phyloP scores from a whole-genome alignment of 2,329 filamentous ascomycete genomes.

The Kalmusia sp. region DNA sequence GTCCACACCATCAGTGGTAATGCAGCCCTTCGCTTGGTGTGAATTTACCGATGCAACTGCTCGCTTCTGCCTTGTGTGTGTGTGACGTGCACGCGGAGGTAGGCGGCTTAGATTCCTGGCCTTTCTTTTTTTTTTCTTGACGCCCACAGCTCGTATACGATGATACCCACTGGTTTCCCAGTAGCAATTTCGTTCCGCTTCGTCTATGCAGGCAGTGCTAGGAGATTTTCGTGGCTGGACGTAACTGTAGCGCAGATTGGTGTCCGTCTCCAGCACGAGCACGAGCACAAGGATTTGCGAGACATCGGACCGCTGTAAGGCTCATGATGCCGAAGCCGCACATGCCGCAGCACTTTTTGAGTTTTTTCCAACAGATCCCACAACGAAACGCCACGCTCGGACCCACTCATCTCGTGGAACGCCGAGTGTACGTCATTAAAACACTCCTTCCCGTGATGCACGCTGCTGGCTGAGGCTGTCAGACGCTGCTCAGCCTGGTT shows the following conservation, averaged over 20 bases:
- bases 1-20: conserved; percentile 26
- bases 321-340: conserved; percentile 18
- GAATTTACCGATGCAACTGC: conserved; percentile 24
- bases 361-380: conserved; percentile 28
- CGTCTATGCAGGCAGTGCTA: neutral
- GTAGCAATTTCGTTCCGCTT: no score
- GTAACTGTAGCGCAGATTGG: neutral
- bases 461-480: conserved; percentile 42
- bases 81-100: conserved; percentile 19
- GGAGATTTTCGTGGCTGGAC: neutral
- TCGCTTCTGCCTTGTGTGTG: conserved; percentile 19
- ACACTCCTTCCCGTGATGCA: conserved; percentile 38
- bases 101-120: conserved; percentile 15
- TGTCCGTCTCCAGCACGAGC: neutral
- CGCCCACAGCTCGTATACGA: conserved; percentile 6
- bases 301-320: conserved; percentile 10
- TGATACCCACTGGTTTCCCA: neutral
- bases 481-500: conserved; percentile 28
- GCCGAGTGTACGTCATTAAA: conserved; percentile 44
- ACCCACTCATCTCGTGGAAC: conserved; percentile 46
- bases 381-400: conserved; percentile 44
- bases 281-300: conserved; percentile 28
- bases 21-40: conserved; percentile 17
- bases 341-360: conserved; percentile 29
- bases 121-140: conserved; percentile 4